Evolutionary conservation across 352 stramenopile species (phyloP).

Genomic region (Phytophthora ohioensis): DNA sequence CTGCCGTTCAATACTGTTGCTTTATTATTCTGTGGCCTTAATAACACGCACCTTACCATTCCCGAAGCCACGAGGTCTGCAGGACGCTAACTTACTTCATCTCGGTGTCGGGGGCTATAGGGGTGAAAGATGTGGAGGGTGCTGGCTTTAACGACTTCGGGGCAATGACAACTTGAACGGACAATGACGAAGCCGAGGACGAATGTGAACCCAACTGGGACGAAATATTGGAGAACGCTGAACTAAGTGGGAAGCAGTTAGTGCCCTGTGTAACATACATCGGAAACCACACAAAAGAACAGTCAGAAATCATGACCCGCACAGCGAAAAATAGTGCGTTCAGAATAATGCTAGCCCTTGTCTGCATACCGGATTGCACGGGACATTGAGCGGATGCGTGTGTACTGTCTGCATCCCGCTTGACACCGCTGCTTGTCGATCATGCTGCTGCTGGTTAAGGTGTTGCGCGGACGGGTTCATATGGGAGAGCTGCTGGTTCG

Average conservation of each 20-base stretch:
- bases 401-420: slow-evolving; percentile 41
- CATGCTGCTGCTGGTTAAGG: slow-evolving; percentile 29
- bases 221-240: slow-evolving; percentile 41
- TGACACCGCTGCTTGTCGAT: slow-evolving; percentile 28
- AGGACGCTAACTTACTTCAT: slow-evolving; percentile 41
- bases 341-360: slow-evolving; percentile 22
- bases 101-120: slow-evolving; percentile 38
- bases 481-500: slow-evolving; percentile 39
- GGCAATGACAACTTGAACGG: slow-evolving; percentile 45
- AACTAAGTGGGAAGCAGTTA: slow-evolving; percentile 62
- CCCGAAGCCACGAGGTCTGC: slow-evolving; percentile 10
- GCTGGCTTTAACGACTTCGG: slow-evolving; percentile 41
- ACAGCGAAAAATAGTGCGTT: slow-evolving; percentile 27
- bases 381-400: slow-evolving; percentile 47
- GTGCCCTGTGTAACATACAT: slow-evolving; percentile 34
- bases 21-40: slow-evolving; percentile 34
- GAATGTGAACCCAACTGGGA: slow-evolving; percentile 37
- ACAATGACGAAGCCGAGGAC: slow-evolving; percentile 20
- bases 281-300: slow-evolving; percentile 9
- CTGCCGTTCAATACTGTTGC: slow-evolving; percentile 30
- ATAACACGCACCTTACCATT: background rate
- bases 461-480: slow-evolving; percentile 35
- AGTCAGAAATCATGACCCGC: slow-evolving; percentile 25
- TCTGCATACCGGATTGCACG: slow-evolving; percentile 45
- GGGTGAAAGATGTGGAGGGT: slow-evolving; percentile 22